Base-by-base conservation (phyloP, 768 basidiomycete species). In the Leccinum subtestaceum region DNA sequence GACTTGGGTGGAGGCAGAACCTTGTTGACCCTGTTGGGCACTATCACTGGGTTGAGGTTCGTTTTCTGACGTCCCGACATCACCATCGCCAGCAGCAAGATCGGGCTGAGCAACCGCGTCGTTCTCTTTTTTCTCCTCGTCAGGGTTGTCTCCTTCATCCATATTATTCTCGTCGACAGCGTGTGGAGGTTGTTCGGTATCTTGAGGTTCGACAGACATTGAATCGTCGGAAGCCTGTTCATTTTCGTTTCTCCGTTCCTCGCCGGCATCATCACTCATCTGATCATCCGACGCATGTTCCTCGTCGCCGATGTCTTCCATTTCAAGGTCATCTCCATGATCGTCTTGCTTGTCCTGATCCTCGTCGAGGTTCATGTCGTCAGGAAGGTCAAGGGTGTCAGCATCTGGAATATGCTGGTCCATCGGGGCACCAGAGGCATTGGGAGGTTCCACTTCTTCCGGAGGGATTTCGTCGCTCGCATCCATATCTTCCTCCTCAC, bases 371-470 rank as follows among this genome's bases (percentile, higher is more conserved):
- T 93, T 77, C 74, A 96, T 78, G 61, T 93, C 86, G 34, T 98
- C 95, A 0, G 96, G 96, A 10, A 98, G 80, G 66, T 98, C 90
- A 47, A 98, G 81, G 5, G 85, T 87, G 53, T 96, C 81, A 3
- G 88, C 88, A 60, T 97, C 91, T 23, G 81, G 87, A 48, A 93
- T 74, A 59, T 85, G 79, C 19, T 93, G 84, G 57, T 95, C 88
- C 74, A 94, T 80, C 11, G 88, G 84, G 8, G 84, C 83, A 12
- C 87, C 90, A 49, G 79, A 80, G 2, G 76, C 77, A 56, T 80
- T 78, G 8, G 80, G 80, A 9, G 76, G 72, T 5, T 79, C 77
- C 38, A 78, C 74, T 31, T 78, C 76, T 31, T 71, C 78, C 4
- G 34, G 58, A 47, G 91, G 73, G 58, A 83, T 78, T 12, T 62